A percentile compares a stretch with the other conserved stretches of the same genome.
Conservation (phyloP, 768 basidiomycete genomes). For the Kockovaella imperatae region DNA sequence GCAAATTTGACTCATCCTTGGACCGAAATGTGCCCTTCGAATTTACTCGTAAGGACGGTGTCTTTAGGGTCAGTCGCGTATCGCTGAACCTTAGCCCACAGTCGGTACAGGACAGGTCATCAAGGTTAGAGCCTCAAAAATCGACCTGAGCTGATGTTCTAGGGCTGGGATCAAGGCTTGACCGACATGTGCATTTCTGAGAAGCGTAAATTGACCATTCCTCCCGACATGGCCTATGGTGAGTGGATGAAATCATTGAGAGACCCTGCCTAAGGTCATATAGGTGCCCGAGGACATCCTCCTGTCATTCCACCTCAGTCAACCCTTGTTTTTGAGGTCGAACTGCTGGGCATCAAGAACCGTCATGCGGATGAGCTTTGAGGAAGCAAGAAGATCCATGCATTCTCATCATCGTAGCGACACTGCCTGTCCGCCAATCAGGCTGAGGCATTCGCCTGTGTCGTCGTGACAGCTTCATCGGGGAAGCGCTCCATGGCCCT, state of each 20-base stretch:
- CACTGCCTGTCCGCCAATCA: too few relatives aligned
- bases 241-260: constrained; percentile 36
- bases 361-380: constrained; percentile 34
- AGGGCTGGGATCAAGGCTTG: constrained; percentile 46
- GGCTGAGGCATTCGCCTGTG: too few relatives aligned
- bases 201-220: constrained; percentile 83
- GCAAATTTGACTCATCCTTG: constrained; percentile 84
- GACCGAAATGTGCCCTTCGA: constrained; percentile 68
- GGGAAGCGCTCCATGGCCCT: too few relatives aligned
- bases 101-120: constrained; percentile 46
- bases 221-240: constrained; percentile 75
- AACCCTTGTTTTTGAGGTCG: constrained; percentile 77
- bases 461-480: too few relatives aligned
- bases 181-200: constrained; percentile 73
- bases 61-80: not conserved
- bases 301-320: constrained; percentile 68
- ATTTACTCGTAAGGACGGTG: constrained; percentile 52
- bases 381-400: not conserved
- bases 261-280: constrained; percentile 1
- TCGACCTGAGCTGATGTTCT: too few relatives aligned
- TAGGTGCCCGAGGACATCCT: constrained; percentile 59
- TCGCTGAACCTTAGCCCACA: constrained; percentile 6
- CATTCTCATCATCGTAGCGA: too few relatives aligned
- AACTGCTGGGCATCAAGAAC: constrained; percentile 61
- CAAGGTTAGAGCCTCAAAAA: too few relatives aligned